Conservation (phyloP, 805 yeast species). For the Lachancea quebecensis region DNA sequence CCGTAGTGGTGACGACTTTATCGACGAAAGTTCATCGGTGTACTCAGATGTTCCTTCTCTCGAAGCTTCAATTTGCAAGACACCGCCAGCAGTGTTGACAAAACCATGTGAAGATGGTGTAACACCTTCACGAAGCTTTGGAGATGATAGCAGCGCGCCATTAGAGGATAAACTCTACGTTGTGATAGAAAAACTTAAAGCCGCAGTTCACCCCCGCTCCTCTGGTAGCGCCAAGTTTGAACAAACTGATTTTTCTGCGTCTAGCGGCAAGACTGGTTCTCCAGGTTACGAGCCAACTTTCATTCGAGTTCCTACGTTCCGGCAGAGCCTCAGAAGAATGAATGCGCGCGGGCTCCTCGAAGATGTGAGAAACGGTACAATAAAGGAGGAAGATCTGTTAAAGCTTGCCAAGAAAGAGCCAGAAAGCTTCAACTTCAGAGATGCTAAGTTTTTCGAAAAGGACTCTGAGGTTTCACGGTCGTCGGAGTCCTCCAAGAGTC, state of each 20-base stretch:
- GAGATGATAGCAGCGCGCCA: background rate
- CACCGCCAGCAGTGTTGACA: background rate
- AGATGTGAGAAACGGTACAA: slow-evolving; percentile 14
- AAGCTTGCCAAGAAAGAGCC: slow-evolving; percentile 7
- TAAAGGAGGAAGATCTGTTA: slow-evolving; percentile 13
- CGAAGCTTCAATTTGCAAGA: background rate
- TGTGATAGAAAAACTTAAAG: slow-evolving; percentile 1
- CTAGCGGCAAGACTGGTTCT: background rate
- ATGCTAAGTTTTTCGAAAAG: slow-evolving; percentile 17
- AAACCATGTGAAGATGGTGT: background rate
- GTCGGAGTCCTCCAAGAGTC: background rate
- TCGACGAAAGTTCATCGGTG: slow-evolving; percentile 3
- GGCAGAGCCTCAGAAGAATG: slow-evolving; percentile 10
- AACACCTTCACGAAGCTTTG: background rate
- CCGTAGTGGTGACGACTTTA: background rate
- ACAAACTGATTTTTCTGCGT: background rate
- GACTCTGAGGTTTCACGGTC: background rate
- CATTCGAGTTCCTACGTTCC: slow-evolving; percentile 39
- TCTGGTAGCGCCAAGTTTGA: background rate
- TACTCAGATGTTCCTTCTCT: slow-evolving; percentile 2
- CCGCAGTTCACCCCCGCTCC: background rate
- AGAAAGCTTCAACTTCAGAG: slow-evolving; percentile 10
- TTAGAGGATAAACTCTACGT: slow-evolving; percentile 2
- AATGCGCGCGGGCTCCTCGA: slow-evolving; percentile 16
- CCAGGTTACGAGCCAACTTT: slow-evolving; percentile 3